Evolutionary conservation across 23 red algal genomes (phyloP), one percentile per base, ranked within the genome.

Genomic region (Gracilaria gracilis): DNA sequence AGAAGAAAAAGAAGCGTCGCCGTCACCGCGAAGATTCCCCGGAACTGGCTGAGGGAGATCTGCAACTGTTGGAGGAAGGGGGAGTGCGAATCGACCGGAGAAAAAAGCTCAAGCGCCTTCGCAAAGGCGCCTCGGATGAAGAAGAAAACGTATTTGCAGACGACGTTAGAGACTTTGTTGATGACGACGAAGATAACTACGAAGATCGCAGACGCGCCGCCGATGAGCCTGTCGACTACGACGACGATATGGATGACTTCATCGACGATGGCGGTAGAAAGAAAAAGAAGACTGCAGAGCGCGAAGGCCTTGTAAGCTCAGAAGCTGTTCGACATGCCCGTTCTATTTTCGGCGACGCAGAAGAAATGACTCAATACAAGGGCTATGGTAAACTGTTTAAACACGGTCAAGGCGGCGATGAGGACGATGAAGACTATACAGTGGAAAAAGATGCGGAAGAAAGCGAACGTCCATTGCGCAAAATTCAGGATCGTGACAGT

Each of bases 181-280:
- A 77, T 23, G 79, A 84, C 38, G 89, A 93, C 21, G 79, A 84
- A 61, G 79, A 93, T 7, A 28, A 67, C 33, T 84, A 84, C 44
- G 39, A 82, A 57, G 80, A 74, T 29, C 70, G 92, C 32, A 70
- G 92, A 44, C 82, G 92, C 12, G 47, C 61, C 13, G 29, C 79
- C 24, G 73, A 80, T 57, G 80, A 86, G 14, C 82, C 82, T 5
- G 85, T 86, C 48, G 92, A 86, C 34, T 87, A 90, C 23, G 93
- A 91, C 35, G 94, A 96, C 47, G 94, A 91, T 23, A 57, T 88
- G 50, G 94, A 96, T 79, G 89, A 96, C 79, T 96, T 96, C 51
- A 91, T 96, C 83, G 94, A 91, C 48, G 85, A 90, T 66, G 90
- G 73, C 71, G 79, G 78, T 20, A 70, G 92, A 29, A 58, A 79